phyloP scores from a whole-genome alignment of 2,329 filamentous ascomycete genomes.

The Cadophora malorum region DNA sequence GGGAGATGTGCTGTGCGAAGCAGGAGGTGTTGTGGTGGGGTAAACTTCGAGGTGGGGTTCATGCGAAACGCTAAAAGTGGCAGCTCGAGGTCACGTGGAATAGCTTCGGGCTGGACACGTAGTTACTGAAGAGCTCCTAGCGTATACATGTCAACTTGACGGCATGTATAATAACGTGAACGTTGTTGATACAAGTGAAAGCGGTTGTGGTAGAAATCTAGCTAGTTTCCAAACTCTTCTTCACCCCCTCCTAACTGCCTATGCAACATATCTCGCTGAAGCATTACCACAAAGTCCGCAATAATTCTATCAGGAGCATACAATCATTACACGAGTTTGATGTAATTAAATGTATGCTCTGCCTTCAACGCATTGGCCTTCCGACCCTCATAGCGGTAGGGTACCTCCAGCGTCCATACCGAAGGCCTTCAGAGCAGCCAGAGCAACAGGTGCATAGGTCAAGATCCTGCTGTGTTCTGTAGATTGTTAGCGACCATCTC shows the following conservation, averaged over 20 bases:
- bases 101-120: too few species aligned
- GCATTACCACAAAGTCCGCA: too few species aligned
- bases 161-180: too few species aligned
- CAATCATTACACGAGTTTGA: not conserved
- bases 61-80: slow-evolving; percentile 21
- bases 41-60: slow-evolving; percentile 1
- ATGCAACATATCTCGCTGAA: too few species aligned
- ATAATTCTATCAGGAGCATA: too few species aligned
- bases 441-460: slow-evolving; percentile 65
- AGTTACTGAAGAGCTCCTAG: too few species aligned
- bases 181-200: too few species aligned
- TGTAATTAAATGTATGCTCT: not conserved
- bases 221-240: too few species aligned
- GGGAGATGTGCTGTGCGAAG: not conserved
- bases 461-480: slow-evolving; percentile 74
- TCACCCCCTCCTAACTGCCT: too few species aligned
- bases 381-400: slow-evolving; percentile 18
- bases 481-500: slow-evolving; percentile 5
- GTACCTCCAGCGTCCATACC: slow-evolving; percentile 47
- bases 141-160: not conserved
- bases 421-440: slow-evolving; percentile 72
- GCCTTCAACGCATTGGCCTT: not conserved
- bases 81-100: slow-evolving; percentile 11
- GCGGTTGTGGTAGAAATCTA: too few species aligned
- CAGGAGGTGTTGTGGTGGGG: slow-evolving; percentile 18